A percentile compares a stretch with the other conserved stretches of the same genome.
Evolutionary conservation across 106 monocot genomes (phyloP).

Genomic region (Platanthera guangdongensis): DNA sequence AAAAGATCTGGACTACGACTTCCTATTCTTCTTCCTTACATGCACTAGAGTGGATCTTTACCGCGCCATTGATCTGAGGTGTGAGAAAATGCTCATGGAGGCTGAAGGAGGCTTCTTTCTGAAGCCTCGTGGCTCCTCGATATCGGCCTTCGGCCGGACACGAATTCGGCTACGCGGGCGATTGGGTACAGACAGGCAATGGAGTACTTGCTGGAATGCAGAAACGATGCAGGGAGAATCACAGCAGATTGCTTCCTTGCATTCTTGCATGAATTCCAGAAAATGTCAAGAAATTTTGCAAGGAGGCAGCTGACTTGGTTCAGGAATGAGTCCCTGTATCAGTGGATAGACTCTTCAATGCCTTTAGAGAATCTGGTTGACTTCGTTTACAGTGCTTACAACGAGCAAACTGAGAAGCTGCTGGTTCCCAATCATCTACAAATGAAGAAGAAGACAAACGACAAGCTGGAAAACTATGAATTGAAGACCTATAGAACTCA

Average conservation of each 20-base stretch:
- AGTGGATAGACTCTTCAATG: conserved; percentile 73
- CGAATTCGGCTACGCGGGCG: conserved; percentile 75
- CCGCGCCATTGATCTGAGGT: conserved; percentile 72
- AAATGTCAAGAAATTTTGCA: conserved; percentile 78
- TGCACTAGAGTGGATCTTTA: conserved; percentile 61
- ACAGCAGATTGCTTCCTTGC: conserved; percentile 32
- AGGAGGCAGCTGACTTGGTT: conserved; percentile 97
- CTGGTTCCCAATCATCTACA: conserved; percentile 43
- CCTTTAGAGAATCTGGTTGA: conserved; percentile 50
- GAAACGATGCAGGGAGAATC: conserved; percentile 43
- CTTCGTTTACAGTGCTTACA: conserved; percentile 44
- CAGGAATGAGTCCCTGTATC: conserved; percentile 65
- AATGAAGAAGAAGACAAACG: conserved; percentile 44
- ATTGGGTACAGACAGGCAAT: conserved; percentile 92
- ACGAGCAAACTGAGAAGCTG: conserved; percentile 16
- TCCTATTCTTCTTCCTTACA: conserved; percentile 75
- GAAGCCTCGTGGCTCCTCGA: conserved; percentile 96
- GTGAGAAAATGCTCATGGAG: conserved; percentile 79
- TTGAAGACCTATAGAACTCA: conserved; percentile 59
- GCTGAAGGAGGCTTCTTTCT: conserved; percentile 53
- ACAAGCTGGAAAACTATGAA: conserved; percentile 30
- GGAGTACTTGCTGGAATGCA: conserved; percentile 65
- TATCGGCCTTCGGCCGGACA: conserved; percentile 51
- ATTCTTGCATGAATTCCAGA: conserved; percentile 67
- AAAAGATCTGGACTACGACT: conserved; percentile 65